These are phyloP conservation scores for Globisporangium heterothallicum DNA, from an alignment of 352 stramenopile genomes.

Conservation along the genomic window DNA sequence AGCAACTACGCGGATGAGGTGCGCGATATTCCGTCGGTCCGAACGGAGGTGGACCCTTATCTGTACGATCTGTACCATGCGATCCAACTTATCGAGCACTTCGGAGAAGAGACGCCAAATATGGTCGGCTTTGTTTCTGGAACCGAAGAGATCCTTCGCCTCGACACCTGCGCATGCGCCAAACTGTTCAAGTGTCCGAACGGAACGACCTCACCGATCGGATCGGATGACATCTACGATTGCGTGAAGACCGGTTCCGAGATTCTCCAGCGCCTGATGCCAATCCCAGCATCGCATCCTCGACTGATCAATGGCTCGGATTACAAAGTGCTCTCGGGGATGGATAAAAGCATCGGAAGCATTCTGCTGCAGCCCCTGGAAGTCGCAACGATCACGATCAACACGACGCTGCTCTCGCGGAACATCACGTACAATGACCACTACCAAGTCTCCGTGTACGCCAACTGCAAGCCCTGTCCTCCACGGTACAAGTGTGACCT, in stretches of 20 bases:
- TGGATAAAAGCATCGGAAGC: slow-evolving; percentile 43
- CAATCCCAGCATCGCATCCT: slow-evolving; percentile 57
- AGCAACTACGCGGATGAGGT: slow-evolving; percentile 31
- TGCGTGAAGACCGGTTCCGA: slow-evolving; percentile 90
- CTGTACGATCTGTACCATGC: slow-evolving; percentile 91
- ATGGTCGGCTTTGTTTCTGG: slow-evolving; percentile 63
- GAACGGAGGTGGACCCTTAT: slow-evolving; percentile 77
- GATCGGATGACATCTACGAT: slow-evolving; percentile 74
- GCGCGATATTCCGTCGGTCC: slow-evolving; percentile 20
- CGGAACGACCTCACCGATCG: slow-evolving; percentile 72
- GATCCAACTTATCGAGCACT: slow-evolving; percentile 81
- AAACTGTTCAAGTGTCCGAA: slow-evolving; percentile 93
- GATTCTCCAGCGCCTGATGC: slow-evolving; percentile 83
- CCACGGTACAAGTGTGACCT: slow-evolving; percentile 88
- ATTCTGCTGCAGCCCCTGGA: slow-evolving; percentile 86
- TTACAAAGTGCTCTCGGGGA: slow-evolving; percentile 74
- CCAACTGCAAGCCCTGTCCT: slow-evolving; percentile 94
- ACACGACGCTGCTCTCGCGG: slow-evolving; percentile 81
- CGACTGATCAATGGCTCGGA: slow-evolving; percentile 56
- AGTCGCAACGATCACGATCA: slow-evolving; percentile 90
- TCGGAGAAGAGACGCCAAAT: slow-evolving; percentile 73
- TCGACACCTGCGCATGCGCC: slow-evolving; percentile 93
- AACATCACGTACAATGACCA: slow-evolving; percentile 97
- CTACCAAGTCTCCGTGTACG: slow-evolving; percentile 93
- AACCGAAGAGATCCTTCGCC: slow-evolving; percentile 40